Evolutionary conservation across 2,329 filamentous ascomycete genomes (phyloP).

Genomic region (Zymoseptoria brevis): DNA sequence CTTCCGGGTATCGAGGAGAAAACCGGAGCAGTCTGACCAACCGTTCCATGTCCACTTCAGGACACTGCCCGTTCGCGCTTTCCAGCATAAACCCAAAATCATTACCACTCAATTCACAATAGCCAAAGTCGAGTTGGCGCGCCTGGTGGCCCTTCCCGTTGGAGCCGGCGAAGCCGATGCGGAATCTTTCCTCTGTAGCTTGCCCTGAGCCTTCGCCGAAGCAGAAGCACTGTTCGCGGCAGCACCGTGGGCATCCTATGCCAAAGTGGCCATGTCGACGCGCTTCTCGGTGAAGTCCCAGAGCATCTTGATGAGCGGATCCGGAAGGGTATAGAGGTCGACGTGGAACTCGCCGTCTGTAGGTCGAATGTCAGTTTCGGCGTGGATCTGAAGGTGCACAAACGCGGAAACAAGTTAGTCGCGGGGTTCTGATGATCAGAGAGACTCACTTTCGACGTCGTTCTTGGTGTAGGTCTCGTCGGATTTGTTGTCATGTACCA

Average conservation of each 20-base stretch:
- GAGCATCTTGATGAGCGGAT: conserved; percentile 79
- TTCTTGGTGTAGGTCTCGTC: conserved; percentile 95
- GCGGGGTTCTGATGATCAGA: not conserved
- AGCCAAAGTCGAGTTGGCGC: not conserved
- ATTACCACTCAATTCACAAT: not conserved
- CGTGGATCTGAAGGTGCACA: not conserved
- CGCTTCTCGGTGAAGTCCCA: conserved; percentile 67
- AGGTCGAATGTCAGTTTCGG: conserved; percentile 5
- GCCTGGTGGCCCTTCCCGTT: not conserved
- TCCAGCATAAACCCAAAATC: not conserved
- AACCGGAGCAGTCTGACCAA: not conserved
- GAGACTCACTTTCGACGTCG: conserved; percentile 70
- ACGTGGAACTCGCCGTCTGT: conserved; percentile 94
- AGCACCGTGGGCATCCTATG: conserved; percentile 10
- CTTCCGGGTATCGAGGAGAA: not conserved
- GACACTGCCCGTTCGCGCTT: not conserved
- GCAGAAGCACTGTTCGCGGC: not conserved
- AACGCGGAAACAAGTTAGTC: conserved; percentile 18
- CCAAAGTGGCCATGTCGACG: conserved; percentile 26
- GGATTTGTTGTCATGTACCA: conserved; percentile 96
- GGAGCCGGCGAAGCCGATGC: not conserved
- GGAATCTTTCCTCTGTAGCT: not conserved
- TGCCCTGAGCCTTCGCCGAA: not conserved
- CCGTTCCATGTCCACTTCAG: not conserved
- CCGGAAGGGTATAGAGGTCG: conserved; percentile 94